A percentile compares a stretch with the other conserved stretches of the same genome.
These are phyloP conservation scores for Zasmidium cellare DNA, from an alignment of 2,329 filamentous ascomycete species.

Conservation along the genomic window DNA sequence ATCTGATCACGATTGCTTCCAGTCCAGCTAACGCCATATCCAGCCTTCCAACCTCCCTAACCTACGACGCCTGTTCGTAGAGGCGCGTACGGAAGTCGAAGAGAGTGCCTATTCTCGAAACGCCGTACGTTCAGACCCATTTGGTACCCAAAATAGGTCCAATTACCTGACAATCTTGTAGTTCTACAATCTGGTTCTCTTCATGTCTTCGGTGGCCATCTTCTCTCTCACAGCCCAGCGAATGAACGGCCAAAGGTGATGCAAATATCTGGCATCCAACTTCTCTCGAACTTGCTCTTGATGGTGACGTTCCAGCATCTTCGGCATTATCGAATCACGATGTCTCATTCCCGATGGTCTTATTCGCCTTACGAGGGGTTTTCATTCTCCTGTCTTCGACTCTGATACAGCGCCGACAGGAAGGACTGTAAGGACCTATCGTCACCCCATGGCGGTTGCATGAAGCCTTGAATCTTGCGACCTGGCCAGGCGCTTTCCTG, in stretches of 20 bases:
- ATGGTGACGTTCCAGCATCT: too few species aligned
- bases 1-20: too few species aligned
- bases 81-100: slow-evolving; percentile 87
- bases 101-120: slow-evolving; percentile 92
- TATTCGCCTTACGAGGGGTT: too few species aligned
- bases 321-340: too few species aligned
- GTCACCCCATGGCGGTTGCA: background rate
- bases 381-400: too few species aligned
- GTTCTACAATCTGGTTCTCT: slow-evolving; percentile 98
- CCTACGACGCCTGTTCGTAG: slow-evolving; percentile 91
- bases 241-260: slow-evolving; percentile 54
- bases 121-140: slow-evolving; percentile 72
- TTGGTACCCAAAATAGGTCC: too few species aligned
- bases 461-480: background rate
- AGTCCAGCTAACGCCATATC: background rate
- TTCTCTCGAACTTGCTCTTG: too few species aligned
- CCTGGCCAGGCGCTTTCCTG: too few species aligned
- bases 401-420: too few species aligned
- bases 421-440: too few species aligned
- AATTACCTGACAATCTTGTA: slow-evolving; percentile 41
- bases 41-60: slow-evolving; percentile 81
- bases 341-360: too few species aligned
- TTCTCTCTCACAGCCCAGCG: slow-evolving; percentile 92
- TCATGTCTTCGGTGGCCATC: slow-evolving; percentile 92
- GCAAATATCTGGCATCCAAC: background rate